Evolutionary conservation across 805 yeast species (phyloP).

Genomic region (Lipomyces sp.): DNA sequence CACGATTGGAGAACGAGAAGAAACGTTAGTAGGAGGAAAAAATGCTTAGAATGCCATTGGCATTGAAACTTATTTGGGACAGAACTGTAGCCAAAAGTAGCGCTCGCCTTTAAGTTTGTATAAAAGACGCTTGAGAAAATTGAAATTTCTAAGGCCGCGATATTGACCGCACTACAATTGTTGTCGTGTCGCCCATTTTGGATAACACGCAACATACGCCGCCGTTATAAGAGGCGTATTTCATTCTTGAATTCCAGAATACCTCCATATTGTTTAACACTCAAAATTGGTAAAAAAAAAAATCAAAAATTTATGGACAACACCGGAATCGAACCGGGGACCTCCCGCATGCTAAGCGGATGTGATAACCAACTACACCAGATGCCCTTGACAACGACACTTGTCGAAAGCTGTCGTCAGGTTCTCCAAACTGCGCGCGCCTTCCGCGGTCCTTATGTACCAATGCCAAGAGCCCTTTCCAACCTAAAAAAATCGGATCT

Average conservation of each 20-base stretch:
- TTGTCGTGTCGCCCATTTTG: too few relatives aligned
- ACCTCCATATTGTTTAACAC: too few relatives aligned
- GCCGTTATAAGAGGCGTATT: too few relatives aligned
- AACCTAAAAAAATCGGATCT: too few relatives aligned
- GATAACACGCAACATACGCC: too few relatives aligned
- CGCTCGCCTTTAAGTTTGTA: neutral
- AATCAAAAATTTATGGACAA: slow-evolving; percentile 41
- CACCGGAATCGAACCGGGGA: slow-evolving; percentile 48
- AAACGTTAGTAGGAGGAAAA: slow-evolving; percentile 24
- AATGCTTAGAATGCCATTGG: neutral
- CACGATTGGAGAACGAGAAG: slow-evolving; percentile 42
- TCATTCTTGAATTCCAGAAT: too few relatives aligned
- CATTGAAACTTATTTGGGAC: neutral
- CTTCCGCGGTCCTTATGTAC: too few relatives aligned
- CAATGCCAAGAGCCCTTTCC: too few relatives aligned
- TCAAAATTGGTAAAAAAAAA: neutral
- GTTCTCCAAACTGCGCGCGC: too few relatives aligned
- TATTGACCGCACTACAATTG: too few relatives aligned
- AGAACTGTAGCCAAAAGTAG: neutral
- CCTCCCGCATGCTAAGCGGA: slow-evolving; percentile 48
- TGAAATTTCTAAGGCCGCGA: too few relatives aligned
- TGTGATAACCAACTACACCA: slow-evolving; percentile 47
- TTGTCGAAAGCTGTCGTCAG: neutral
- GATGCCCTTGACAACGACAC: slow-evolving; percentile 39
- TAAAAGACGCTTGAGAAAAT: too few relatives aligned